Evolutionary conservation across 2,329 filamentous ascomycete species (phyloP), one percentile per base, ranked within the genome.

Genomic region (Alternaria novae-zelandiae): DNA sequence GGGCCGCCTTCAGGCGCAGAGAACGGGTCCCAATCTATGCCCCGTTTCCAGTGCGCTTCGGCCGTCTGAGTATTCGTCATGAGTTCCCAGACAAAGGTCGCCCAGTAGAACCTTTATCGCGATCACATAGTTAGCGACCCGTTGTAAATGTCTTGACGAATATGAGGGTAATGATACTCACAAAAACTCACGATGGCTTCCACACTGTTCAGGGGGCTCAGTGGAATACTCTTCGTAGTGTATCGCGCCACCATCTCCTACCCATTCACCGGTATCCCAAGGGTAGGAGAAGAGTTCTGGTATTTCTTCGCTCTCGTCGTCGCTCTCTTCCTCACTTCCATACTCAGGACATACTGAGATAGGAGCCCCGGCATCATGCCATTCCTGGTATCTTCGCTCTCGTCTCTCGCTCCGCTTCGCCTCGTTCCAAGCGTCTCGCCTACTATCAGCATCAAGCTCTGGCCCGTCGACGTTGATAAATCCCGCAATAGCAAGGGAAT

Each of bases 401-500:
- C 11, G 8, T 25, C 49, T 53, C 20, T 53, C 20, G 20, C 3
- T 1, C 10, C 30, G 49, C 20, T 53, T 53, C 49, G 6, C 15
- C 9, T 53, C 2, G 2, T 6, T 53, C 49, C 28, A 25, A 23
- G 49, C 49, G 2, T 53, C 49, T 41, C 49, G 32, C 4, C 15
- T n/a, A 10, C 8, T 41, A 12, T 41, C 49, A 3, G 20, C 47
- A 25, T 36, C 45, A 28, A 57, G 47, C 6, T 62, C 45, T 25
- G 45, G 47, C 17, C 9, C 49, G 3, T 51, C 30, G 1, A 59
- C 45, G 13, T 30, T 23, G 4, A 67, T 49, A 4, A 65, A 64
- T 6, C 64, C 64, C 10, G 54, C 51, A 4, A 65, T 20, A 12
- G 64, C 64, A 12, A 67, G 54, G 4, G 64, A 67, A 21, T 44